These are phyloP conservation scores for Mimosa pudica DNA, from an alignment of 306 rosid genomes.

Conservation along the genomic window DNA sequence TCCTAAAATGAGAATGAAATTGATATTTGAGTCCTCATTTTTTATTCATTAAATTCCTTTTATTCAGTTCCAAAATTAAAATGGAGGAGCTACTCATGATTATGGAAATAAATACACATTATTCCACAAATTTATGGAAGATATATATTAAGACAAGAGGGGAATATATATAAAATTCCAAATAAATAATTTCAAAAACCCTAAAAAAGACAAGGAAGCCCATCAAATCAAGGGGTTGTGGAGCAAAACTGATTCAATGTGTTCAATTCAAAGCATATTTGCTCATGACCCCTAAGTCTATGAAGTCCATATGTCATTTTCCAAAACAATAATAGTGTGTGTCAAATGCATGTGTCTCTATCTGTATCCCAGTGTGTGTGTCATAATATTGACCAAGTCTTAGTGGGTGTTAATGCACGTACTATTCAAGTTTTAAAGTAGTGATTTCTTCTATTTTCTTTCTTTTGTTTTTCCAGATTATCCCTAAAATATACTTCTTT, in stretches of 20 bases:
- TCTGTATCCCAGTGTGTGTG: background rate
- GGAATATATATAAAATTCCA: no score
- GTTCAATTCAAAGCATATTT: background rate
- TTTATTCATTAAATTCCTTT: no score
- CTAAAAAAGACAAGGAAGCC: background rate
- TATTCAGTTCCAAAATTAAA: background rate
- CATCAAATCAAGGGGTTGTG: background rate
- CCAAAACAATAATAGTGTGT: background rate
- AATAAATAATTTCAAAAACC: background rate
- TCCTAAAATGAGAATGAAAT: background rate
- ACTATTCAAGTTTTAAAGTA: no score
- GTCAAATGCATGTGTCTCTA: background rate
- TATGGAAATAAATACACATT: background rate
- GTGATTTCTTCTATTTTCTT: no score
- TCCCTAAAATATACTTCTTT: no score
- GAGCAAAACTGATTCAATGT: background rate
- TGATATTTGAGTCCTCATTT: background rate
- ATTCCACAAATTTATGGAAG: no score
- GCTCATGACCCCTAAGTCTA: background rate
- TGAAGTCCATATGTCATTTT: background rate
- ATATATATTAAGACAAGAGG: background rate
- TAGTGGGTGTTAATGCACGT: background rate
- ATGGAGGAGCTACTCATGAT: background rate
- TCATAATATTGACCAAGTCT: background rate
- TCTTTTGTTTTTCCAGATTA: no score